These are phyloP conservation scores for Cadophora sp. DNA, from an alignment of 2,329 filamentous ascomycete species.

Conservation along the genomic window DNA sequence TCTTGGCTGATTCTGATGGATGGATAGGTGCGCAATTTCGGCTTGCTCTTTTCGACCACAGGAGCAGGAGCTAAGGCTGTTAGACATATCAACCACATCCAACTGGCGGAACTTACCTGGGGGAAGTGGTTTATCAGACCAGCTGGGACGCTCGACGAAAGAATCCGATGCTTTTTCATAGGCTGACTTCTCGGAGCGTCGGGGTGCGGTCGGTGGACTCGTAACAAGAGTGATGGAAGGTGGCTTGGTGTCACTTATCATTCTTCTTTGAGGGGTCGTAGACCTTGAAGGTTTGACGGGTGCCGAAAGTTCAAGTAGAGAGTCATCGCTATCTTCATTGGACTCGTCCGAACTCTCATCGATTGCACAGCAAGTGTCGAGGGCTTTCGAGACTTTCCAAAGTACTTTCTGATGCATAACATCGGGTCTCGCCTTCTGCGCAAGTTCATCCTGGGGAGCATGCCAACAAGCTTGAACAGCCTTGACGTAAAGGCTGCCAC, in stretches of 20 bases:
- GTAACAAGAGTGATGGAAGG: conserved; percentile 26
- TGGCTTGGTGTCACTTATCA: conserved; percentile 32
- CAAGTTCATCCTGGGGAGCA: conserved; percentile 69
- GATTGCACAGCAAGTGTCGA: conserved; percentile 67
- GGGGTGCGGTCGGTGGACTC: conserved; percentile 27
- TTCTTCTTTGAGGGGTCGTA: conserved; percentile 33
- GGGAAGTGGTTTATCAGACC: conserved; percentile 36
- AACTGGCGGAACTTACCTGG: conserved; percentile 25
- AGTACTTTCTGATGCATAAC: conserved; percentile 63
- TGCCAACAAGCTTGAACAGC: conserved; percentile 75
- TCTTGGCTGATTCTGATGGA: conserved; percentile 64
- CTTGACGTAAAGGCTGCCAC: conserved; percentile 77
- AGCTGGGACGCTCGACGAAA: conserved; percentile 34
- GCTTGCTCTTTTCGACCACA: conserved; percentile 37
- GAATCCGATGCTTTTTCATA: conserved; percentile 29
- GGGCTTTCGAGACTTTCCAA: conserved; percentile 54
- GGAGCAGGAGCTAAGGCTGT: conserved; percentile 31
- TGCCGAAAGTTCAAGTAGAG: conserved; percentile 44
- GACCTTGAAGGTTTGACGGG: conserved; percentile 32
- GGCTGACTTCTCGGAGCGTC: conserved; percentile 38
- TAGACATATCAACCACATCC: conserved; percentile 21
- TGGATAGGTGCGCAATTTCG: conserved; percentile 64
- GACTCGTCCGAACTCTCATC: conserved; percentile 64
- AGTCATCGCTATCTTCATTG: conserved; percentile 57
- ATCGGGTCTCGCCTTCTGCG: conserved; percentile 55